Percentiles rank a stretch among this genome's conserved stretches.
These are phyloP conservation scores for Ustilago tritici DNA, from an alignment of 1,284 basidiomycete species.

Conservation along the genomic window DNA sequence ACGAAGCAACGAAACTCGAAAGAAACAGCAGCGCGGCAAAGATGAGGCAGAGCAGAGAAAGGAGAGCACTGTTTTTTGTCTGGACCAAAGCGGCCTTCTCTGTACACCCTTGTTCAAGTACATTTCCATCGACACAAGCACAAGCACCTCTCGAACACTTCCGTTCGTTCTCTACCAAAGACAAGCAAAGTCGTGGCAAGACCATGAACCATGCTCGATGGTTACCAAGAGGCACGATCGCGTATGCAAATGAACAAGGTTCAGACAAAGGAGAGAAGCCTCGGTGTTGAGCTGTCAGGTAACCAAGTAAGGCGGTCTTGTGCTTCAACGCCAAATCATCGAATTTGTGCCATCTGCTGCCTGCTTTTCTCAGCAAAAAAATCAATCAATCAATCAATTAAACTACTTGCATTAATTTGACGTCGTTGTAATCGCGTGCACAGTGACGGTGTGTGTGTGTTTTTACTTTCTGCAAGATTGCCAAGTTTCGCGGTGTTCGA, in stretches of 20 bases:
- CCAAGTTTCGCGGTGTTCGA: background rate
- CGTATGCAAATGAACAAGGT: background rate
- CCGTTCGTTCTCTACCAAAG: too few relatives aligned
- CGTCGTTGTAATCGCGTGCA: too few relatives aligned
- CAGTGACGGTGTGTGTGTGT: too few relatives aligned
- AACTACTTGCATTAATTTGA: too few relatives aligned
- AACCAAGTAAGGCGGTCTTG: constrained; percentile 9
- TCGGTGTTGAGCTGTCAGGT: constrained; percentile 12
- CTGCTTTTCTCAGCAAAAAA: background rate
- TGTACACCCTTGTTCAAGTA: background rate
- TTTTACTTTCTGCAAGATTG: background rate
- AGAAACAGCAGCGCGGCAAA: constrained; percentile 1
- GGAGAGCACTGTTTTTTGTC: background rate
- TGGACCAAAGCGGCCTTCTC: background rate
- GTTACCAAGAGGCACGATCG: background rate
- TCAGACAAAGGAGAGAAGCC: background rate
- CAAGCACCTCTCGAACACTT: too few relatives aligned
- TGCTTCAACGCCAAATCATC: background rate
- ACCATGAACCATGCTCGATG: background rate
- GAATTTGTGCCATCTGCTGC: background rate
- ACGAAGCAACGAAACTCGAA: background rate
- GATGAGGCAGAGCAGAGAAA: constrained; percentile 6
- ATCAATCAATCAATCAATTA: background rate
- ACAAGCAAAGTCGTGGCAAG: background rate
- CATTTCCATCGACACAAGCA: background rate